Evolutionary conservation across 2,329 filamentous ascomycete genomes (phyloP).

Genomic region (Fusarium clavum): DNA sequence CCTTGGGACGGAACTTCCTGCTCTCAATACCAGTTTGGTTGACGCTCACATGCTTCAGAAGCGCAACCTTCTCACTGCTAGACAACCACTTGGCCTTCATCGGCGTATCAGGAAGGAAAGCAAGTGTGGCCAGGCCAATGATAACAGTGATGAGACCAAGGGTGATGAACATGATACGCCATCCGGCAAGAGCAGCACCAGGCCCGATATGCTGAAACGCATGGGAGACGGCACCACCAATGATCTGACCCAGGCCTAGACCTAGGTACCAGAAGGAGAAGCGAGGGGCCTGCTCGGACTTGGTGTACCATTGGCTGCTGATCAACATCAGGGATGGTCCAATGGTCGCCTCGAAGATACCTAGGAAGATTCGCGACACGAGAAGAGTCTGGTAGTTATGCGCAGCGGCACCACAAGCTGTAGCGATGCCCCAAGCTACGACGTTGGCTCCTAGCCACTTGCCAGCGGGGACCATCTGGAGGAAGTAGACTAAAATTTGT

Average conservation of each 20-base stretch:
- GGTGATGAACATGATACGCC: slow-evolving; percentile 77
- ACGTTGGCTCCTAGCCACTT: slow-evolving; percentile 72
- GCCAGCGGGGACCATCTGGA: slow-evolving; percentile 69
- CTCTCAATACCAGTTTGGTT: slow-evolving; percentile 70
- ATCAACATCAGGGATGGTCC: slow-evolving; percentile 71
- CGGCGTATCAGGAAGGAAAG: slow-evolving; percentile 56
- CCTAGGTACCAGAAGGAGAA: slow-evolving; percentile 72
- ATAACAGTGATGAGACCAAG: slow-evolving; percentile 64
- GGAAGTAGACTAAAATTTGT: slow-evolving; percentile 59
- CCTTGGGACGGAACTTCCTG: slow-evolving; percentile 63
- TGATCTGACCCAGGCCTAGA: slow-evolving; percentile 70
- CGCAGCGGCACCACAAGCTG: slow-evolving; percentile 64
- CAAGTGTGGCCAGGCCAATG: slow-evolving; percentile 49
- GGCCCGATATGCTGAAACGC: slow-evolving; percentile 65
- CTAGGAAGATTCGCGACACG: slow-evolving; percentile 67
- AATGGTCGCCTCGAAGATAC: slow-evolving; percentile 70
- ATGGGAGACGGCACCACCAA: slow-evolving; percentile 72
- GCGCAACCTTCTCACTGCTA: slow-evolving; percentile 60
- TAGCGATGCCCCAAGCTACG: slow-evolving; percentile 68
- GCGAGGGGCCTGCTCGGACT: slow-evolving; percentile 68
- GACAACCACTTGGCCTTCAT: slow-evolving; percentile 61
- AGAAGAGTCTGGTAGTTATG: slow-evolving; percentile 65
- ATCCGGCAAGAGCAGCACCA: slow-evolving; percentile 69
- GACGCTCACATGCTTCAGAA: slow-evolving; percentile 65
- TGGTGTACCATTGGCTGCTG: slow-evolving; percentile 71